Base-by-base conservation (phyloP, 2,329 filamentous ascomycete genomes). In the Coniochaeta sp. region DNA sequence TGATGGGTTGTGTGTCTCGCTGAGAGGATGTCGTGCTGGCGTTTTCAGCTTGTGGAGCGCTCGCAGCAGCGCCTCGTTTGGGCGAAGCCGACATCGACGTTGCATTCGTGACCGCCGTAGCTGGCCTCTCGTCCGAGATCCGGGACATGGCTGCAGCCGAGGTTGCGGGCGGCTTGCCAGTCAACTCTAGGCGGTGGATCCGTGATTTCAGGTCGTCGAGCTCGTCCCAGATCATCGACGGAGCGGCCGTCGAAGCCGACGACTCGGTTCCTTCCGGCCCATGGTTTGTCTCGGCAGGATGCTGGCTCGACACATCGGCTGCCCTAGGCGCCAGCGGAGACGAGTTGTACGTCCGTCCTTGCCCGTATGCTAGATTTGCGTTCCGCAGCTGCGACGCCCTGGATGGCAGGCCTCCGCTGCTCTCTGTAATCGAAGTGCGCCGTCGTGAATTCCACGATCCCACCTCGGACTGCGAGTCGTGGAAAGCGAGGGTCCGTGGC, bases 191-290 rank as follows among this genome's bases (percentile, higher is more conserved):
- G 62, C 91, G 90, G 66, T 91, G 88, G 67, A 99, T 96, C 32
- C 95, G 86, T 44, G 91, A 95, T 72, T 98, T 98, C 55, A 99
- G 77, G 65, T 98, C 95, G 67, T 98, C 95, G 30, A 99, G 77
- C 73, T 99, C 95, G 71, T 98, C 95, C 95, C 95, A 99, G 2
- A 99, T 91, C 0, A 92, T 97, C 1, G 92, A 96, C 14, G 93
- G 91, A 1, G 91, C 91, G 1, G 89, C 92, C 0, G 91, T 95
- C 0, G 95, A 98, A 36, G 89, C 82, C 0, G 89, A 93, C 0
- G 95, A 98, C 67, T 95, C 91, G 0, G 91, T 92, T 9, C 88
- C 88, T 68, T 93, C 87, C 30, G 78, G 66, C 19, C 73, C 75
- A 61, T 82, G 76, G 47, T 71, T 70, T 22, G 70, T 67, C 52